A percentile compares a stretch with the other conserved stretches of the same genome.
Evolutionary conservation across 768 basidiomycete genomes (phyloP).

Genomic region (Leccinum rimulosum): DNA sequence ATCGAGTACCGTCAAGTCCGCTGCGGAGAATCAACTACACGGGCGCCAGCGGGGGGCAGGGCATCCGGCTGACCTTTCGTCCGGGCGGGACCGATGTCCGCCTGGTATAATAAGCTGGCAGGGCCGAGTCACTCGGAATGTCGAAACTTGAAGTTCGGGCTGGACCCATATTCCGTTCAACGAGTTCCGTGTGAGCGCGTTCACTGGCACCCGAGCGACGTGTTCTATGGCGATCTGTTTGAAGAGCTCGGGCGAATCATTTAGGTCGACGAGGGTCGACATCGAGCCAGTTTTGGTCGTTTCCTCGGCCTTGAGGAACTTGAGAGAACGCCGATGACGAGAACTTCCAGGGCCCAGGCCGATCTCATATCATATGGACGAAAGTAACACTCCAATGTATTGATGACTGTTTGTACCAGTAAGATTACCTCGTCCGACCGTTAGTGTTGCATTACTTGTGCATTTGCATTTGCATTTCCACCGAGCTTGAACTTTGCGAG

Average conservation of each 20-base stretch:
- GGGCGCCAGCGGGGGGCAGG: constrained; percentile 22
- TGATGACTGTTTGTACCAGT: no score
- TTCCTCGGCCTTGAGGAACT: constrained; percentile 8
- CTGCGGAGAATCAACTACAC: constrained; percentile 25
- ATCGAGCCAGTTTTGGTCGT: constrained; percentile 8
- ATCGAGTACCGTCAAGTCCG: constrained; percentile 49
- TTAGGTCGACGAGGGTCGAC: constrained; percentile 41
- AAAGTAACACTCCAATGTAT: no score
- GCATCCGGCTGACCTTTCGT: constrained; percentile 33
- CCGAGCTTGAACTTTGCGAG: no score
- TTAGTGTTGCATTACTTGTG: no score
- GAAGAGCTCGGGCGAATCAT: constrained; percentile 55
- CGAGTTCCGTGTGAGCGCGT: constrained; percentile 46
- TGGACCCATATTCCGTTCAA: constrained; percentile 51
- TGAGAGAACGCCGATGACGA: constrained; percentile 13
- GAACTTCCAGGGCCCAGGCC: neutral
- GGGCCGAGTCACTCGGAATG: no score
- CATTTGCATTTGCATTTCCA: no score
- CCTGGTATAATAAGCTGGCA: neutral
- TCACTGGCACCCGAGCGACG: constrained; percentile 40
- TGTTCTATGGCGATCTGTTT: constrained; percentile 51
- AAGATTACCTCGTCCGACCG: no score
- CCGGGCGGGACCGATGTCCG: no score
- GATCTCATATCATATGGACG: no score
- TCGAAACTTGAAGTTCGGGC: no score